phyloP scores from a whole-genome alignment of 2,329 filamentous ascomycete species.

The Colletotrichum karsti region DNA sequence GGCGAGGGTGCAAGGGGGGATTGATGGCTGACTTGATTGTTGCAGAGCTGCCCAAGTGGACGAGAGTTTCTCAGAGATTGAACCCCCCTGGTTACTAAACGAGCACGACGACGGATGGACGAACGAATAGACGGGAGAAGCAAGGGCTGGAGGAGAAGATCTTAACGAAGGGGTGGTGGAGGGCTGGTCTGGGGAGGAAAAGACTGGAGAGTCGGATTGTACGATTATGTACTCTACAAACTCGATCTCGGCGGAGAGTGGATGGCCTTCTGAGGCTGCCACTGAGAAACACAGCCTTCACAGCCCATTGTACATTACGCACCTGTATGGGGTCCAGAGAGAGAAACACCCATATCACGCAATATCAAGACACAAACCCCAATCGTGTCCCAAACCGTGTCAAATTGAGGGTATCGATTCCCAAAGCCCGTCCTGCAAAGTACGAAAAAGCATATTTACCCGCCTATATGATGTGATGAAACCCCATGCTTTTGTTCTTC shows the following conservation, averaged over 20 bases:
- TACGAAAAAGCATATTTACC: background rate
- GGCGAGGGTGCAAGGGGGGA: background rate
- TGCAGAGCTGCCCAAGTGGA: conserved; percentile 89
- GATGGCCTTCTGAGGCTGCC: background rate
- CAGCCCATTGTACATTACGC: conserved; percentile 19
- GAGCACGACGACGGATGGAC: background rate
- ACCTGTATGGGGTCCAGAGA: background rate
- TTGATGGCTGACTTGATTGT: conserved; percentile 10
- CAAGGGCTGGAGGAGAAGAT: too few relatives aligned
- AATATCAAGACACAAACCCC: background rate
- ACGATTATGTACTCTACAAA: background rate
- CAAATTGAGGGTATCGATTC: conserved; percentile 27
- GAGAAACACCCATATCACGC: background rate
- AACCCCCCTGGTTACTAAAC: conserved; percentile 92
- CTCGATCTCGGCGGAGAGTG: background rate
- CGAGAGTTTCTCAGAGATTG: conserved; percentile 89
- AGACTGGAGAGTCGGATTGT: background rate
- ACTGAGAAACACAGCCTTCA: background rate
- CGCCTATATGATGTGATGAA: background rate
- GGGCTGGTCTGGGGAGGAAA: background rate
- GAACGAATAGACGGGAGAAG: background rate
- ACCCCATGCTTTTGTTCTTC: background rate
- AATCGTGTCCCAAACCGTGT: conserved; percentile 2
- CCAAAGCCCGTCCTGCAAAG: conserved; percentile 11
- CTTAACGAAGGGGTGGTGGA: background rate